Evolutionary conservation across 2,329 filamentous ascomycete species (phyloP).

Genomic region (Colletotrichum sp.): DNA sequence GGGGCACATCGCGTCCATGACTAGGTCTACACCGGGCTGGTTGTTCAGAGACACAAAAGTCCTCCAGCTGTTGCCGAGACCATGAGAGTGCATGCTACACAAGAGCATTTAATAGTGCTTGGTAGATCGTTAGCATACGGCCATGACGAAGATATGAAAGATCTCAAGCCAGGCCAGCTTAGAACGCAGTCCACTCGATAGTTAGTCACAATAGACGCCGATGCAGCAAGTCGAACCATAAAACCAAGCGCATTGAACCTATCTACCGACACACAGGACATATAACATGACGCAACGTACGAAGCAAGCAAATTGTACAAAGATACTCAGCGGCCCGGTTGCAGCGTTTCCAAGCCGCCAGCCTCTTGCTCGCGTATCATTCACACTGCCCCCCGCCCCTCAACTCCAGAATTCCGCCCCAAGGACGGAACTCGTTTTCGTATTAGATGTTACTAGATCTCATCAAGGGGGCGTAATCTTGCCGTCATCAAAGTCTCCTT

Average conservation of each 20-base stretch:
- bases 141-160: neutral
- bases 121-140: neutral
- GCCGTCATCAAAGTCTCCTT: slow-evolving; percentile 20
- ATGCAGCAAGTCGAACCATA: neutral
- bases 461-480: slow-evolving; percentile 18
- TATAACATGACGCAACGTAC: slow-evolving; percentile 20
- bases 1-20: neutral
- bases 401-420: slow-evolving; percentile 18
- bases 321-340: slow-evolving; percentile 5
- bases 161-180: neutral
- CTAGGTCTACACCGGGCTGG: neutral
- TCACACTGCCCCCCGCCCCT: slow-evolving; percentile 18
- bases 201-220: neutral
- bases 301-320: slow-evolving; percentile 21
- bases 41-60: neutral
- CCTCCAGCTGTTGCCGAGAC: neutral
- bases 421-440: slow-evolving; percentile 8
- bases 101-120: neutral
- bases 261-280: slow-evolving; percentile 20
- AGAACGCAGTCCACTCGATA: neutral
- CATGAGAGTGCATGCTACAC: neutral
- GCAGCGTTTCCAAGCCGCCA: slow-evolving; percentile 4
- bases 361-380: slow-evolving; percentile 13
- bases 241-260: slow-evolving; percentile 18
- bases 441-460: slow-evolving; percentile 22